A percentile compares a stretch with the other conserved stretches of the same genome.
Evolutionary conservation across 345 rosid genomes (phyloP).

Genomic region (Litchi chinensis): DNA sequence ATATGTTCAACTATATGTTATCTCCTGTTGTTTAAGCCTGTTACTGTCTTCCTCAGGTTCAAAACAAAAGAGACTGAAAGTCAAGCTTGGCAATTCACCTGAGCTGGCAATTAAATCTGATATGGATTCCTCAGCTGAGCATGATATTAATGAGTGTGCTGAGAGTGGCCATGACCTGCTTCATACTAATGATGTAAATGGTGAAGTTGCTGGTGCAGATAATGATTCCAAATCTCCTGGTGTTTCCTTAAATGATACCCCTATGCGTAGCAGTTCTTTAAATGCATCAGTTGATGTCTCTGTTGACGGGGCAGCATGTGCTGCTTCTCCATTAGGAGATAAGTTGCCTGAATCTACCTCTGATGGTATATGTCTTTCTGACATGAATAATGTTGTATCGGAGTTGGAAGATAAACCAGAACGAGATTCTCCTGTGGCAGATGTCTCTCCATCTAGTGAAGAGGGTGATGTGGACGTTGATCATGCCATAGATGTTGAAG

Average conservation of each 20-base stretch:
- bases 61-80: conserved; percentile 16
- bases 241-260: conserved; percentile 26
- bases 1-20: conserved; percentile 1
- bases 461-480: conserved; percentile 15
- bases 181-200: conserved; percentile 22
- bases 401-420: conserved; percentile 15
- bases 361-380: conserved; percentile 19
- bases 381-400: conserved; percentile 2
- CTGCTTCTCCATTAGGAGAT: conserved; percentile 21
- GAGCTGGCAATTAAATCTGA: conserved; percentile 35
- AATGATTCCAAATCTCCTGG: conserved; percentile 31
- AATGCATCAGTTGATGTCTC: conserved; percentile 16
- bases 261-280: conserved; percentile 27
- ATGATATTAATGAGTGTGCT: conserved; percentile 28
- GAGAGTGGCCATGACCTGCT: conserved; percentile 28
- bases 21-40: background rate
- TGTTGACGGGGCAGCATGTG: conserved; percentile 9
- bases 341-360: conserved; percentile 22
- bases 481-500: background rate
- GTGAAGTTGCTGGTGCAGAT: conserved; percentile 29
- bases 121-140: conserved; percentile 35
- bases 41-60: conserved; percentile 20
- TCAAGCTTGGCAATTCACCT: conserved; percentile 16
- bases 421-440: conserved; percentile 22
- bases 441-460: conserved; percentile 11